A percentile compares a stretch with the other conserved stretches of the same genome.
These are phyloP conservation scores for Noccaea caerulescens DNA, from an alignment of 345 rosid species.

Conservation along the genomic window DNA sequence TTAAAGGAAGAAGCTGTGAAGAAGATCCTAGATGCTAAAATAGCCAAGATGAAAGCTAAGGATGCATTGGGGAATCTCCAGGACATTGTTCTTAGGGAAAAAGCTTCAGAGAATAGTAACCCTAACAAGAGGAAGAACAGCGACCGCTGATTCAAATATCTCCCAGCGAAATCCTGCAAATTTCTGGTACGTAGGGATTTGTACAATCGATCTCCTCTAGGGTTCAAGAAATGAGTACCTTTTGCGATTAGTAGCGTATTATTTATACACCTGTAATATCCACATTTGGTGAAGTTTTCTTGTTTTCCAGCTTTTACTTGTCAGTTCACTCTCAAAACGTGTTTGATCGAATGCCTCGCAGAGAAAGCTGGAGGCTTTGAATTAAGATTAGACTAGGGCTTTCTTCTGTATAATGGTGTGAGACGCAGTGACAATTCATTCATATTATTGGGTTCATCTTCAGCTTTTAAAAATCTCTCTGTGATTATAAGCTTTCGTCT, in stretches of 20 bases:
- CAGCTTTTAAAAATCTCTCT: constrained; percentile 10
- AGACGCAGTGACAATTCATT: constrained; percentile 13
- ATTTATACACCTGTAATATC: neutral
- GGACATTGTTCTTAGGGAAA: constrained; percentile 28
- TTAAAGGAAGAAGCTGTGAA: constrained; percentile 48
- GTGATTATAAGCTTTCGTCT: constrained; percentile 14
- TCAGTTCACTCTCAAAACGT: constrained; percentile 18
- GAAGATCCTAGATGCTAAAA: constrained; percentile 45
- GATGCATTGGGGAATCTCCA: constrained; percentile 54
- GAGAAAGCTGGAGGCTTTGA: constrained; percentile 39
- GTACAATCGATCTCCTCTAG: constrained; percentile 24
- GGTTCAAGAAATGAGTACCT: constrained; percentile 30
- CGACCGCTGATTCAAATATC: constrained; percentile 21
- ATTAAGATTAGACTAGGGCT: constrained; percentile 19
- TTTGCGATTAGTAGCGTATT: neutral
- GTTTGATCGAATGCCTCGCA: constrained; percentile 28
- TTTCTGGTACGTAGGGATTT: constrained; percentile 26
- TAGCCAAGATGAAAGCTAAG: constrained; percentile 53
- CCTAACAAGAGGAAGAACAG: constrained; percentile 37
- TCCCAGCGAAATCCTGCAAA: neutral
- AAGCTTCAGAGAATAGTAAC: neutral
- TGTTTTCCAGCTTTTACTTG: neutral
- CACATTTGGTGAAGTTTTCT: neutral
- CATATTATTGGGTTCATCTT: constrained; percentile 27
- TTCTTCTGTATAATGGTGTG: constrained; percentile 32